Evolutionary conservation across 495 filamentous ascomycete genomes (phyloP).

Genomic region (Hypoxylon rickii): DNA sequence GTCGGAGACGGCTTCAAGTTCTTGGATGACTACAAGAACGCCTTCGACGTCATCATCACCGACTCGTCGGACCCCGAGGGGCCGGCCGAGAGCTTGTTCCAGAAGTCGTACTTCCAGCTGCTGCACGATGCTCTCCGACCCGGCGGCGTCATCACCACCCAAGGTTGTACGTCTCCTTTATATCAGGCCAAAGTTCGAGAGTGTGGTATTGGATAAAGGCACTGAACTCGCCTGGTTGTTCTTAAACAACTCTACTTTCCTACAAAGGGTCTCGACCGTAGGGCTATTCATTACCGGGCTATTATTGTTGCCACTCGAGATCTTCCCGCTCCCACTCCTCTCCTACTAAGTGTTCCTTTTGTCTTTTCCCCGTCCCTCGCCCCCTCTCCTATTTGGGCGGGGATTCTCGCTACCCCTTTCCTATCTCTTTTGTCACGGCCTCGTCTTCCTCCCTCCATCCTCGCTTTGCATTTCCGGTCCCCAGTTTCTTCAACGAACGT

Average conservation of each 20-base stretch:
- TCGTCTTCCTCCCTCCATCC: conserved; percentile 1
- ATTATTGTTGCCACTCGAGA: conserved; percentile 22
- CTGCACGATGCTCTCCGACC: conserved; percentile 85
- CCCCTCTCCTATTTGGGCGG: too few relatives aligned
- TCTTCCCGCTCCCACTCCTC: conserved; percentile 30
- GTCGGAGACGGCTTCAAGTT: conserved; percentile 99
- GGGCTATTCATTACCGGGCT: conserved; percentile 25
- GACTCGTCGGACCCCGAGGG: conserved; percentile 97
- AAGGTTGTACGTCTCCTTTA: conserved; percentile 97
- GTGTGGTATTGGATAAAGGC: conserved; percentile 30
- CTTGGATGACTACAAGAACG: conserved; percentile 86
- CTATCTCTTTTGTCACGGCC: too few relatives aligned
- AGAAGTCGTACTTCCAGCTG: conserved; percentile 98
- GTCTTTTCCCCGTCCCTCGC: background rate
- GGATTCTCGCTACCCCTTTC: too few relatives aligned
- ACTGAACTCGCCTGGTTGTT: conserved; percentile 38
- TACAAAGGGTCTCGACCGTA: conserved; percentile 28
- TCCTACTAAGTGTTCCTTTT: conserved; percentile 1
- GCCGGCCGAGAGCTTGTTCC: conserved; percentile 92
- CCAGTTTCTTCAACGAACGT: conserved; percentile 1
- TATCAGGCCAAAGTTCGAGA: conserved; percentile 36
- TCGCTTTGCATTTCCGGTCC: too few relatives aligned
- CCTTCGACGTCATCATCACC: conserved; percentile 99
- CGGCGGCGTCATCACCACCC: conserved; percentile 98
- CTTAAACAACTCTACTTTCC: conserved; percentile 28